Conservation (phyloP, 352 stramenopile species). For the Blastocystis sp. region DNA sequence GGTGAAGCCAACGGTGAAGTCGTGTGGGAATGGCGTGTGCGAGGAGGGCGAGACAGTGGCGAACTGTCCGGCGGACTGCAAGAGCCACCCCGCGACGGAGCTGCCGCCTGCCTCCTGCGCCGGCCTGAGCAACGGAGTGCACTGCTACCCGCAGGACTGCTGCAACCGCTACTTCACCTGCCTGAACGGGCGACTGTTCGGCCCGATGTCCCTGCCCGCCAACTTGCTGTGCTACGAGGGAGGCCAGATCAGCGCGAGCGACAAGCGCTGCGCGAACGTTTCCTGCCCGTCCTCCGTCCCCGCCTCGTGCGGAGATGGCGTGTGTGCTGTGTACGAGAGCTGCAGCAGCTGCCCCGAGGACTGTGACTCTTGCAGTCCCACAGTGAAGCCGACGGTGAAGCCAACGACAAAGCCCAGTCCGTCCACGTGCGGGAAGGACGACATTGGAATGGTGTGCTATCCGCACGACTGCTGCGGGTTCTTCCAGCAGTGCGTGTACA, state of each 20-base stretch:
- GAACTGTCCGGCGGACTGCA: slow-evolving; percentile 65
- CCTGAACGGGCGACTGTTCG: slow-evolving; percentile 40
- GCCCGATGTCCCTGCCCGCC: neutral
- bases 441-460: slow-evolving; percentile 59
- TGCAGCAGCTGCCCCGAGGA: slow-evolving; percentile 46
- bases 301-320: slow-evolving; percentile 55
- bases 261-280: slow-evolving; percentile 11
- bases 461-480: slow-evolving; percentile 62
- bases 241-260: slow-evolving; percentile 13
- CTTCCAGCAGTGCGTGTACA: slow-evolving; percentile 51
- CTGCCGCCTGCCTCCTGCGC: slow-evolving; percentile 30
- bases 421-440: neutral
- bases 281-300: neutral
- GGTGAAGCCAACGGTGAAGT: too few species aligned
- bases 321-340: slow-evolving; percentile 56
- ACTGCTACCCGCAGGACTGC: slow-evolving; percentile 57
- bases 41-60: slow-evolving; percentile 47
- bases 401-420: neutral
- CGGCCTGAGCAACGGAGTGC: neutral
- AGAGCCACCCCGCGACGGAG: slow-evolving; percentile 8
- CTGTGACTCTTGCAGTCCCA: too few species aligned
- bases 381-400: too few species aligned
- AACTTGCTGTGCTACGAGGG: slow-evolving; percentile 31
- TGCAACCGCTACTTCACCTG: slow-evolving; percentile 41
- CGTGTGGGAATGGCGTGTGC: slow-evolving; percentile 58